phyloP scores from a whole-genome alignment of 2,329 filamentous ascomycete species.

The Colletotrichum shisoi region DNA sequence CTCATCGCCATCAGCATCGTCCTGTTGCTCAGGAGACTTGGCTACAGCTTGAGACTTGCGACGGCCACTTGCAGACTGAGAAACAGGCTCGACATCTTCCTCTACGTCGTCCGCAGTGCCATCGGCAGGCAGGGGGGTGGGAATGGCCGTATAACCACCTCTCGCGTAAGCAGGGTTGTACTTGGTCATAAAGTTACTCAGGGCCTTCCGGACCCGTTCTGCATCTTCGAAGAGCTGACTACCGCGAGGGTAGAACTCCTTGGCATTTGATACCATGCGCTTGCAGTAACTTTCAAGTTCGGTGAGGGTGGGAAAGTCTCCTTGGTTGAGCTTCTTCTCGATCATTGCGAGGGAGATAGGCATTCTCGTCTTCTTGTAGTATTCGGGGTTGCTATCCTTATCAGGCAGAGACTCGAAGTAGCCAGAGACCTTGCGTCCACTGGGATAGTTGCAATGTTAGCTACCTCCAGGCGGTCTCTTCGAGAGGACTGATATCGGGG shows the following conservation, averaged over 20 bases:
- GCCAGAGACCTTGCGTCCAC: slow-evolving; percentile 76
- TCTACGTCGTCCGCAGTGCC: slow-evolving; percentile 41
- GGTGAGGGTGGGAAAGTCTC: slow-evolving; percentile 74
- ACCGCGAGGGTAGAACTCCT: slow-evolving; percentile 79
- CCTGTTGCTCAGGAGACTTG: slow-evolving; percentile 43
- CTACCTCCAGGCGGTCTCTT: background rate
- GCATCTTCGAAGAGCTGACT: slow-evolving; percentile 82
- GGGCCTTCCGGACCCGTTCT: slow-evolving; percentile 83
- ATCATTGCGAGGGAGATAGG: slow-evolving; percentile 81
- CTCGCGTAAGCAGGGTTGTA: slow-evolving; percentile 82
- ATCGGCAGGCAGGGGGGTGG: slow-evolving; percentile 75
- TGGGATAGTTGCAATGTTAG: slow-evolving; percentile 45
- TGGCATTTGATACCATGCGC: slow-evolving; percentile 86
- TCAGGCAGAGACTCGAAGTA: slow-evolving; percentile 78
- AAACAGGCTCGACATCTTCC: slow-evolving; percentile 39
- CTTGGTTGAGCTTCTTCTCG: slow-evolving; percentile 74
- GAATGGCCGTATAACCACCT: slow-evolving; percentile 70
- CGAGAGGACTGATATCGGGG: too few relatives aligned
- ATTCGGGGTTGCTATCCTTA: slow-evolving; percentile 70
- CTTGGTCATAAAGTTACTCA: slow-evolving; percentile 88
- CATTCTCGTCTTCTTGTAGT: slow-evolving; percentile 79
- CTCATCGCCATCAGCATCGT: slow-evolving; percentile 45
- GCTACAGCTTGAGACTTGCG: slow-evolving; percentile 32
- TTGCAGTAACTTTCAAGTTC: slow-evolving; percentile 85
- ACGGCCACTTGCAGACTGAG: slow-evolving; percentile 30